Evolutionary conservation across 169 alveolate species (phyloP).

Genomic region (Cryptosporidium sp.): DNA sequence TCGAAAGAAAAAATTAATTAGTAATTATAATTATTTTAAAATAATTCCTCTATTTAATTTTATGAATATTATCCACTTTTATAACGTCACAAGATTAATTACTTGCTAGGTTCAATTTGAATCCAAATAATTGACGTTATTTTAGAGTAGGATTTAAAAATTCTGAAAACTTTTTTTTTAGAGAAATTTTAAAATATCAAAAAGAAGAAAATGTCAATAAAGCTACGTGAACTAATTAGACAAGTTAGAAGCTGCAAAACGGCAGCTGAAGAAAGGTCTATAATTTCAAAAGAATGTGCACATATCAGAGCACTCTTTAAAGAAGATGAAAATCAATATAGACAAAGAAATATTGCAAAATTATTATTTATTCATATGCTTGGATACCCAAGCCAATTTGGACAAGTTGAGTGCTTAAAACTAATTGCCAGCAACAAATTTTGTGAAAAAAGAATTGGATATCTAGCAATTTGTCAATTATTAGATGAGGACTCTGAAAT

Average conservation of each 20-base stretch:
- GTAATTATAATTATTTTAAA: not conserved
- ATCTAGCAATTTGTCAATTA: conserved; percentile 95
- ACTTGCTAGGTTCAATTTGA: not conserved
- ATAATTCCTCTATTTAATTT: not conserved
- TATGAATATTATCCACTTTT: not conserved
- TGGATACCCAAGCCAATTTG: conserved; percentile 97
- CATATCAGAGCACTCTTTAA: conserved; percentile 96
- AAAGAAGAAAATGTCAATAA: conserved; percentile 82
- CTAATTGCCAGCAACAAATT: conserved; percentile 95
- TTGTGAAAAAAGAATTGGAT: conserved; percentile 96
- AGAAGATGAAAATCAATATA: conserved; percentile 85
- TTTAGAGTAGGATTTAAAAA: not conserved
- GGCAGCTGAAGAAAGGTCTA: conserved; percentile 98
- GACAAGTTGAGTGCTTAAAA: conserved; percentile 97
- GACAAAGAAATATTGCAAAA: conserved; percentile 98
- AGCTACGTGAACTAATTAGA: conserved; percentile 96
- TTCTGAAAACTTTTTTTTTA: not conserved
- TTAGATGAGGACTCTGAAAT: conserved; percentile 98
- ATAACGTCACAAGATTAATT: not conserved
- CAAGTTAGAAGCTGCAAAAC: conserved; percentile 98
- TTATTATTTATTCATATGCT: conserved; percentile 95
- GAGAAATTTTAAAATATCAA: not conserved
- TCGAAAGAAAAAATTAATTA: not conserved
- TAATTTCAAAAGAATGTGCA: conserved; percentile 98
- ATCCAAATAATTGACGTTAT: not conserved